phyloP scores from a whole-genome alignment of 345 rosid species.

The sweet orange (Citrus sinensis) region DVS_A1.0 CM039167.1:7035001-7035500 shows the following conservation, averaged over 20 bases:
- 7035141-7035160: background rate
- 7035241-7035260: background rate
- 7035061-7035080: no score
- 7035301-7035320: constrained; percentile 32
- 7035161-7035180: background rate
- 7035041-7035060: background rate
- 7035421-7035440: background rate
- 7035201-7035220: background rate
- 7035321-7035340: constrained; percentile 96
- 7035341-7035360: constrained; percentile 94
- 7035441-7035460: constrained; percentile 7
- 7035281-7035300: background rate
- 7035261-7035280: background rate
- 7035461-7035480: constrained; percentile 58
- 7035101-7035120: no score
- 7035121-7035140: no score
- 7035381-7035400: constrained; percentile 79
- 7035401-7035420: background rate
- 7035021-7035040: constrained; percentile 9
- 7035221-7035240: background rate
- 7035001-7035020: constrained; percentile 99
- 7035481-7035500: constrained; percentile 93
- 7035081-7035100: no score
- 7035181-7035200: background rate
- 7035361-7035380: constrained; percentile 94